These are phyloP conservation scores for Borealophlyctis nickersoniae DNA, from an alignment of 192 early-diverging fungal species.

Conservation along the genomic window DNA sequence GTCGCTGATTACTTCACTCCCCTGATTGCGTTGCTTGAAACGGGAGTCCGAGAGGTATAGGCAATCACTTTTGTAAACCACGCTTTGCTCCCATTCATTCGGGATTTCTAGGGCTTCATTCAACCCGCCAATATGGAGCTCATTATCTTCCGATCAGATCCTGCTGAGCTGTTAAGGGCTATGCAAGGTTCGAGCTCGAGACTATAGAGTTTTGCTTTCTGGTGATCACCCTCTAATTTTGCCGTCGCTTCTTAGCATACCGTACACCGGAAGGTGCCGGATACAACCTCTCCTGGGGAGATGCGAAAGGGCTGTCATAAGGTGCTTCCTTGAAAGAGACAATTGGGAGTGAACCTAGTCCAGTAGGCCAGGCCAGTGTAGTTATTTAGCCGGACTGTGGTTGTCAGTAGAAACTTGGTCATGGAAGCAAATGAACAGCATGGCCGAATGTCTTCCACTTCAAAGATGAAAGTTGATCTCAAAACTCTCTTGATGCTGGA, in stretches of 20 bases:
- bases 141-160: constrained; percentile 56
- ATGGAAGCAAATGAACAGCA: no score
- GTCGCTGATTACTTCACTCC: constrained; percentile 73
- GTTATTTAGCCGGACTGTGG: no score
- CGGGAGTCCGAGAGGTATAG: constrained; percentile 55
- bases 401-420: no score
- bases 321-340: no score
- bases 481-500: no score
- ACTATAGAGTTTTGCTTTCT: neutral
- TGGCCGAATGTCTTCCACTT: no score
- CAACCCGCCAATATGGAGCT: constrained; percentile 42
- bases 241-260: constrained; percentile 7
- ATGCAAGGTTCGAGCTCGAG: constrained; percentile 9
- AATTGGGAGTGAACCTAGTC: no score
- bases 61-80: no score
- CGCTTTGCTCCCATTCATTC: no score
- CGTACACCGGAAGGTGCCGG: constrained; percentile 7
- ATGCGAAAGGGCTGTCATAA: constrained; percentile 10
- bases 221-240: neutral
- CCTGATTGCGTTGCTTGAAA: constrained; percentile 62
- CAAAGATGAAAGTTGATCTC: no score
- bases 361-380: no score
- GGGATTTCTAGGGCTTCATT: no score
- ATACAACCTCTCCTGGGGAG: constrained; percentile 8
- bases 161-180: constrained; percentile 48